These are phyloP conservation scores for Dorcoceras hygrometricum DNA, from an alignment of 257 asterid genomes.

Conservation along the genomic window DNA sequence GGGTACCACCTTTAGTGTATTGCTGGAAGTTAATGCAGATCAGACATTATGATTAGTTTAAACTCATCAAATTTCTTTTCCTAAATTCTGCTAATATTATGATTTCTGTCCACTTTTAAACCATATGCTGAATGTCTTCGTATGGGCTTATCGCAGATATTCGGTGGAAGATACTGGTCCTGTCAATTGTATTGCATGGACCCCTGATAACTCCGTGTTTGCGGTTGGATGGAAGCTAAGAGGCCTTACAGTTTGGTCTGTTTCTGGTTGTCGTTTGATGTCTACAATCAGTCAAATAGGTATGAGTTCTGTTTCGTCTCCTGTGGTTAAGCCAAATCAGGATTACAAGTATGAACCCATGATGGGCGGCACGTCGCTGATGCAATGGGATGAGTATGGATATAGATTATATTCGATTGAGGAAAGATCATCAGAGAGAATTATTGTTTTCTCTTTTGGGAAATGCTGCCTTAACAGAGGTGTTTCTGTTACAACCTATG, in stretches of 20 bases:
- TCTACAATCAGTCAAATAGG: slow-evolving; percentile 94
- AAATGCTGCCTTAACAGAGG: slow-evolving; percentile 98
- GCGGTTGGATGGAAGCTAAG: slow-evolving; percentile 99
- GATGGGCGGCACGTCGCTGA: slow-evolving; percentile 85
- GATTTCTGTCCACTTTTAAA: slow-evolving; percentile 4
- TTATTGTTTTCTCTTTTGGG: slow-evolving; percentile 89
- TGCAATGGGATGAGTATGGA: slow-evolving; percentile 99
- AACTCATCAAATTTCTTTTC: slow-evolving; percentile 1
- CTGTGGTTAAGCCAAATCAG: slow-evolving; percentile 73
- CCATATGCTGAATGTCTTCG: slow-evolving; percentile 22
- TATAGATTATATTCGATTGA: slow-evolving; percentile 93
- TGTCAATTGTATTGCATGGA: slow-evolving; percentile 94
- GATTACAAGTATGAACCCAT: slow-evolving; percentile 89
- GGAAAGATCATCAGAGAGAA: slow-evolving; percentile 85
- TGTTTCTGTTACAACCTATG: slow-evolving; percentile 90
- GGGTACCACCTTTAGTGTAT: slow-evolving; percentile 9
- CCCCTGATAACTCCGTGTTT: slow-evolving; percentile 92
- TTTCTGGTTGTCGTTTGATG: slow-evolving; percentile 99
- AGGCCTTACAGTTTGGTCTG: slow-evolving; percentile 98
- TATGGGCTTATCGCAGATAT: slow-evolving; percentile 52
- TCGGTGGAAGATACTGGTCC: slow-evolving; percentile 94
- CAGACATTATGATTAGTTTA: slow-evolving; percentile 15
- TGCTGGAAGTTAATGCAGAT: slow-evolving; percentile 4
- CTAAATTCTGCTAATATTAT: slow-evolving; percentile 15
- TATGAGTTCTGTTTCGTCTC: slow-evolving; percentile 86